Conservation (phyloP, 345 rosid species). For the Odontarrhena argentea region DNA sequence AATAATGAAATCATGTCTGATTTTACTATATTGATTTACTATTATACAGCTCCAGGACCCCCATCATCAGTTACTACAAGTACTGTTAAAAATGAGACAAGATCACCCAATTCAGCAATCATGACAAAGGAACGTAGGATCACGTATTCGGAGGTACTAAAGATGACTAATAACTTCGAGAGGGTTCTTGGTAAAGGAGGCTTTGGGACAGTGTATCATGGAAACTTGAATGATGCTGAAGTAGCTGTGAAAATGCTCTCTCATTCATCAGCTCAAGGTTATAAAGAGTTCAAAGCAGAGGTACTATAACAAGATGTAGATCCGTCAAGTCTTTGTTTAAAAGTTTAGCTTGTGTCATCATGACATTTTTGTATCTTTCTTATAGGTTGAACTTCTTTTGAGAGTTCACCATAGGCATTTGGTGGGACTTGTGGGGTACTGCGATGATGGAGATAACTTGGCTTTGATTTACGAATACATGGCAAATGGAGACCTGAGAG, state of each 20-base stretch:
- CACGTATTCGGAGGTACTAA: constrained; percentile 3
- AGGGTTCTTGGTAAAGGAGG: constrained; percentile 21
- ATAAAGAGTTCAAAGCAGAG: constrained; percentile 46
- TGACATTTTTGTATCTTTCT: constrained; percentile 2
- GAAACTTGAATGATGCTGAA: constrained; percentile 10
- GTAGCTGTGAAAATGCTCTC: constrained; percentile 45
- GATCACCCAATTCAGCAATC: not conserved
- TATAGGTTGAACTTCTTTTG: constrained; percentile 53
- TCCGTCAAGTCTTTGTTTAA: not conserved
- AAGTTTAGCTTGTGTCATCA: not conserved
- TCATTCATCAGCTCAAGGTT: constrained; percentile 44
- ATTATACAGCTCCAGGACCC: not conserved
- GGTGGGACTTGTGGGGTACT: constrained; percentile 52
- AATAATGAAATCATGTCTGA: not conserved
- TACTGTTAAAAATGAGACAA: not conserved
- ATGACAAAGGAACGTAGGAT: constrained; percentile 1
- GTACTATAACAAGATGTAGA: constrained; percentile 8
- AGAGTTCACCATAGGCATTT: constrained; percentile 56
- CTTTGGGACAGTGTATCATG: constrained; percentile 17
- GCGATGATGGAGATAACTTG: constrained; percentile 48
- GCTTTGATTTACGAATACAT: constrained; percentile 55
- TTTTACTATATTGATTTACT: not conserved
- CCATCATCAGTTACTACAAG: not conserved
- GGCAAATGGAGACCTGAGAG: constrained; percentile 49
- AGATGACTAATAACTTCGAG: constrained; percentile 15